Base-by-base conservation (phyloP, 768 basidiomycete species). In the Suillus ampliporus region DNA sequence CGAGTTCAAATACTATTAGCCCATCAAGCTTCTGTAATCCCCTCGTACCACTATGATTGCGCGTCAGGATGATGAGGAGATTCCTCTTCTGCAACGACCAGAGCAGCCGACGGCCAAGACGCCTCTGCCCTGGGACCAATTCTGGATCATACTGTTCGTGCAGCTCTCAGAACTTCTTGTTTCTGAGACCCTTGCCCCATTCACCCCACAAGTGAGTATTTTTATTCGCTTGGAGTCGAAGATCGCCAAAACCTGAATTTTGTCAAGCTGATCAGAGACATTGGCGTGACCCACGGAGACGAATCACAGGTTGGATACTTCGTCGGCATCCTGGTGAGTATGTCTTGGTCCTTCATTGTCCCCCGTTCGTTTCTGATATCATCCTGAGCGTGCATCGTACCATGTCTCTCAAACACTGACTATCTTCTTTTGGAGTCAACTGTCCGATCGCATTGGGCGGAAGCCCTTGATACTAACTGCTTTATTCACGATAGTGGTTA, bases 81-180 rank as follows among this genome's bases (percentile, higher is more conserved):
- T 86, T 1, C 87, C 88, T 13, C 74, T 89, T 70, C 75, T 89
- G 61, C 72, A 64, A 23, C 65, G 57, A 17, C 21, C 57, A 50
- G 57, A 43, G 43, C 69, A 65, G 19, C 7, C n/a, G 8, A 65
- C 76, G 67, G 75, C 69, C 38, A 64, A 56, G 26, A 66, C 73
- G 59, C 88, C 88, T 57, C 73, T 92, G 40, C 91, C 91, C 35
- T 85, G 83, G 84, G 78, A 80, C 60, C 91, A 92, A 78, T 82
- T 92, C 64, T 80, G 79, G 57, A 84, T 93, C 59, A 78, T 92
- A 2, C 72, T 93, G 64, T 77, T 91, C 65, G 77, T 92, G 46
- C 90, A 91, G 72, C 78, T 92, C 41, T 84, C 89, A 59, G 90
- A 93, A 72, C 90, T 90, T 5, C 71, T 93, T 60, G 88, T 90